phyloP scores from a whole-genome alignment of 179 eudicot genomes.

The Silene vulgaris region DNA sequence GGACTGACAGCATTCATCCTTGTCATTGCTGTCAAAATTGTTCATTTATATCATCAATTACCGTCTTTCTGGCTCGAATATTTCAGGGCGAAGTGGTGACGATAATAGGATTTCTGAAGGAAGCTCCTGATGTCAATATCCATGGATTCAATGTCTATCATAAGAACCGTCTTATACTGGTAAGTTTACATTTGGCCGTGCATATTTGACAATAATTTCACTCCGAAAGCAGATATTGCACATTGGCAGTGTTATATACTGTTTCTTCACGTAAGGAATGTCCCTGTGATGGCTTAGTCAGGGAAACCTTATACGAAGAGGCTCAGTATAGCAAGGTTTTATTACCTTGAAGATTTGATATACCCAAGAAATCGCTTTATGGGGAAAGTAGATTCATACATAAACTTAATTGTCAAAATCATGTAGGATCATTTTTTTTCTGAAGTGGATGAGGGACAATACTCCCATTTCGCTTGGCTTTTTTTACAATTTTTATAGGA shows the following conservation, averaged over 20 bases:
- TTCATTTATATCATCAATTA: conserved; percentile 21
- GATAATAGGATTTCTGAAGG: conserved; percentile 88
- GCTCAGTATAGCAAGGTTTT: neutral
- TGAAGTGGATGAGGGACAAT: too few species aligned
- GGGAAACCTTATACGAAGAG: neutral
- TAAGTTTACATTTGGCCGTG: conserved; percentile 26
- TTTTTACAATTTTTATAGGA: too few species aligned
- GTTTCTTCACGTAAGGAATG: neutral
- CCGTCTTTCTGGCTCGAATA: neutral
- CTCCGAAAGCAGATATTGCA: neutral
- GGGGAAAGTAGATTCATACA: neutral
- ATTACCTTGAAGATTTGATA: neutral
- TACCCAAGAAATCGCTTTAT: neutral
- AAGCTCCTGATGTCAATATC: conserved; percentile 75
- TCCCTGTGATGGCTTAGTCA: neutral
- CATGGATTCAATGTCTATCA: conserved; percentile 96
- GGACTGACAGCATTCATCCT: neutral
- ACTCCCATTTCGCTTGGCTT: too few species aligned
- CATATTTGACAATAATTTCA: neutral
- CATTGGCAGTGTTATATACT: conserved; percentile 6
- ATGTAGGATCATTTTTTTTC: too few species aligned
- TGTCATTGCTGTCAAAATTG: neutral
- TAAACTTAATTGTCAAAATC: neutral
- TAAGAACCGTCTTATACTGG: conserved; percentile 92
- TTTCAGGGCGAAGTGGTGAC: conserved; percentile 65